phyloP scores from a whole-genome alignment of 208 protist species.

The Leishmania arabica region DNA sequence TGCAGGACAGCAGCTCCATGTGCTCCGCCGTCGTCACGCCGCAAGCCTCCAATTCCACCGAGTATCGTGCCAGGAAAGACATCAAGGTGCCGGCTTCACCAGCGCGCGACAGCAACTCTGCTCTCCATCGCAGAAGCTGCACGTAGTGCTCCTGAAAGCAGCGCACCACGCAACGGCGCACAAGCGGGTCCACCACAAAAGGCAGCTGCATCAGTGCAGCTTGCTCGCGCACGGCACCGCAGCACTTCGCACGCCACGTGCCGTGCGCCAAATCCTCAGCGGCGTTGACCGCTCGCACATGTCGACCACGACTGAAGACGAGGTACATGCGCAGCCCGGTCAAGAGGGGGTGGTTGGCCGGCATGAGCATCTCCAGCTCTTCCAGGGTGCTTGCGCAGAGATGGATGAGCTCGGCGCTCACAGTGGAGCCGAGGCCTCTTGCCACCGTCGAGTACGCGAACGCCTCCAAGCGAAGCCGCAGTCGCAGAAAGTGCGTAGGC shows the following conservation, averaged over 20 bases:
- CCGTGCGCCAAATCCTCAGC: conserved; percentile 22
- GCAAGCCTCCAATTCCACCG: conserved; percentile 57
- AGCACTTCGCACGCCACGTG: conserved; percentile 44
- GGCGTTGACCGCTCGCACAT: conserved; percentile 34
- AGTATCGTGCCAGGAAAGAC: conserved; percentile 54
- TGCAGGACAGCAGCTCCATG: conserved; percentile 62
- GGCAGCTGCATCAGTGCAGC: conserved; percentile 47
- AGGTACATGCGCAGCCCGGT: conserved; percentile 76
- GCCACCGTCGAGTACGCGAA: conserved; percentile 43
- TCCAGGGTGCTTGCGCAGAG: conserved; percentile 51
- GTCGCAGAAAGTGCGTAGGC: conserved; percentile 55
- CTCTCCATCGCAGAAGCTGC: conserved; percentile 34
- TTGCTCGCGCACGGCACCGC: conserved; percentile 67
- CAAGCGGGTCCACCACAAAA: conserved; percentile 53
- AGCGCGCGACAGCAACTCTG: conserved; percentile 20
- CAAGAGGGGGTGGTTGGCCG: conserved; percentile 53
- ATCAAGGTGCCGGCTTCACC: conserved; percentile 34
- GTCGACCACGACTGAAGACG: conserved; percentile 55
- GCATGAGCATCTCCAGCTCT: conserved; percentile 58
- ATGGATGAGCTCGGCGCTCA: conserved; percentile 45
- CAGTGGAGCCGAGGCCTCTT: conserved; percentile 25
- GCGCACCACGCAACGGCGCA: conserved; percentile 60
- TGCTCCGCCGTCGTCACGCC: conserved; percentile 46
- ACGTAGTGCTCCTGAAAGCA: conserved; percentile 83
- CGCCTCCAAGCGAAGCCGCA: conserved; percentile 48